phyloP scores from a whole-genome alignment of 1,284 basidiomycete species.

The Rhizopogon parksii region DNA sequence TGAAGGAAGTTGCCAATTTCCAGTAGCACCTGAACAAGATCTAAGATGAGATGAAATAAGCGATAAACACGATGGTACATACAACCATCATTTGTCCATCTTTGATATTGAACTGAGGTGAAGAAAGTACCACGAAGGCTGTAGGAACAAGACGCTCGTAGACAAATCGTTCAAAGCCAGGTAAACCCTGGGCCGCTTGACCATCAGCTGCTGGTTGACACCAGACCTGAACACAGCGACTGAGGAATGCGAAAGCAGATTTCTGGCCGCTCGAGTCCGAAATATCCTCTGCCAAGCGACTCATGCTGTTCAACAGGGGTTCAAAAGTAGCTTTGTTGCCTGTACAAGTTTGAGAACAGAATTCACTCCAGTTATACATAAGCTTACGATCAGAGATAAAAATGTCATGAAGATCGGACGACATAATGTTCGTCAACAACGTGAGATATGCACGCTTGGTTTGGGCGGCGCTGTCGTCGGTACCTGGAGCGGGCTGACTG shows the following conservation, averaged over 20 bases:
- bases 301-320: constrained; percentile 64
- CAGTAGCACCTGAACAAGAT: constrained; percentile 59
- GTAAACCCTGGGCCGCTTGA: constrained; percentile 52
- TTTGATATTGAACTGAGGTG: constrained; percentile 78
- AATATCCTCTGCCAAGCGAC: constrained; percentile 69
- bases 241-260: constrained; percentile 77
- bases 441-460: constrained; percentile 88
- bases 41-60: neutral
- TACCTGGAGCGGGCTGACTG: constrained; percentile 79
- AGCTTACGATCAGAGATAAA: constrained; percentile 82
- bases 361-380: neutral
- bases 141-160: constrained; percentile 85
- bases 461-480: constrained; percentile 84
- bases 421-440: constrained; percentile 80
- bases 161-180: constrained; percentile 90
- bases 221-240: constrained; percentile 76
- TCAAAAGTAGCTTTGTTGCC: constrained; percentile 81
- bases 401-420: constrained; percentile 73
- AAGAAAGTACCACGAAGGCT: constrained; percentile 78
- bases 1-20: constrained; percentile 87
- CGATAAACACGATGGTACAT: constrained; percentile 23
- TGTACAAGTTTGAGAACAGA: constrained; percentile 21
- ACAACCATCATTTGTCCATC: constrained; percentile 84
- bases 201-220: constrained; percentile 44
- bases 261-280: constrained; percentile 74